phyloP scores from a whole-genome alignment of 345 rosid species.

The Lepidium aucheri region DNA sequence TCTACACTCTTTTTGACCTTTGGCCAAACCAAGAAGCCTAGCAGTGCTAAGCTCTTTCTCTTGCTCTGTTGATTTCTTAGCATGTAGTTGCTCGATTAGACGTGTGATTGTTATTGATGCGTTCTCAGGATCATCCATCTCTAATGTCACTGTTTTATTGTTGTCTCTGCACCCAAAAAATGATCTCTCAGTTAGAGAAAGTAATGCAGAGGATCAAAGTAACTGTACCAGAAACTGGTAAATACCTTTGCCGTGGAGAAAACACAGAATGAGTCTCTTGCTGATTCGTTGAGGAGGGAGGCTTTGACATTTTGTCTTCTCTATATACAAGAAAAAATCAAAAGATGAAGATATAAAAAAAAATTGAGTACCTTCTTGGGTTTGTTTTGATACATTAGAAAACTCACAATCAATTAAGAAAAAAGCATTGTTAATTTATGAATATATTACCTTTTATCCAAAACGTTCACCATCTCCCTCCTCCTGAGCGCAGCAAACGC shows the following conservation, averaged over 20 bases:
- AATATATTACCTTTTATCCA: neutral
- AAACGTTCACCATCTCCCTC: constrained; percentile 11
- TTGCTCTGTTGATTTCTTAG: constrained; percentile 48
- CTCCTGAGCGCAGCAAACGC: constrained; percentile 14
- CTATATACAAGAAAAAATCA: neutral
- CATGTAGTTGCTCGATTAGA: constrained; percentile 70
- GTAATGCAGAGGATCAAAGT: neutral
- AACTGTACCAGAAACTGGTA: neutral
- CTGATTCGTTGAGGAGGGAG: constrained; percentile 41
- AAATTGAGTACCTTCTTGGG: neutral
- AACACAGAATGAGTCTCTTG: constrained; percentile 6
- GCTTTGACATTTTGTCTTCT: constrained; percentile 50
- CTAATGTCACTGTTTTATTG: constrained; percentile 29
- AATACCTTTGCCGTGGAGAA: constrained; percentile 10
- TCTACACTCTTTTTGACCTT: constrained; percentile 67
- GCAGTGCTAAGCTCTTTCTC: constrained; percentile 78
- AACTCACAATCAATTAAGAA: too few relatives aligned
- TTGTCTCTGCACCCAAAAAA: constrained; percentile 34
- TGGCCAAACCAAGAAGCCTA: constrained; percentile 59
- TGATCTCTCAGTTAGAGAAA: neutral
- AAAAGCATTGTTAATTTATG: neutral
- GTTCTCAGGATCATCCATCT: constrained; percentile 48
- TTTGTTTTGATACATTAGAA: too few relatives aligned
- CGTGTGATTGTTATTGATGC: constrained; percentile 56
- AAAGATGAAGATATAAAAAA: neutral